A percentile compares a stretch with the other conserved stretches of the same genome.
Evolutionary conservation across 306 rosid species (phyloP).

Genomic region (Acacia confusa): DNA sequence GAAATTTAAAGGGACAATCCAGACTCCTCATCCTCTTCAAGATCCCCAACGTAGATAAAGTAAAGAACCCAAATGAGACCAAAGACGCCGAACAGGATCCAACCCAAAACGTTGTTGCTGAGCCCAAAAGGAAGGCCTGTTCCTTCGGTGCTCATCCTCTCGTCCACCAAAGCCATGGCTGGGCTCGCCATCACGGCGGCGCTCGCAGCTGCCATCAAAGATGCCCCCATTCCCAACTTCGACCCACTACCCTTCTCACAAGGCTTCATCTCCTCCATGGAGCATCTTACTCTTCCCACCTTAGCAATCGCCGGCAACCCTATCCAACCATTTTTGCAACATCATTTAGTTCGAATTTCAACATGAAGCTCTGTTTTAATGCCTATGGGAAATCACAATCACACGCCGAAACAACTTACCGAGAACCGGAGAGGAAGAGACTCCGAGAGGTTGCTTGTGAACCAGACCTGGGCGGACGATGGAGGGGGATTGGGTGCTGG

Average conservation of each 20-base stretch:
- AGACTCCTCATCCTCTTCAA: constrained; percentile 95
- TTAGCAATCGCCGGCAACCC: constrained; percentile 66
- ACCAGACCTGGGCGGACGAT: constrained; percentile 52
- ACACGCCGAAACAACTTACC: constrained; percentile 45
- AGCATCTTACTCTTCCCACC: constrained; percentile 77
- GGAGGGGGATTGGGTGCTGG: constrained; percentile 54
- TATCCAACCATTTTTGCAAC: constrained; percentile 16
- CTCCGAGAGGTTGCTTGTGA: constrained; percentile 50
- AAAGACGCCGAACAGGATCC: constrained; percentile 79
- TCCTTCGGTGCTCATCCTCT: constrained; percentile 91
- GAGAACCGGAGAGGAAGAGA: constrained; percentile 63
- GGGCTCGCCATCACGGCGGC: constrained; percentile 74
- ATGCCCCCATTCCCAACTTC: constrained; percentile 60
- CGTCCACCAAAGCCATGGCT: constrained; percentile 94
- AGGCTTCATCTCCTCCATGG: constrained; percentile 54
- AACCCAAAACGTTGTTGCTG: constrained; percentile 89
- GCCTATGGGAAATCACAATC: neutral
- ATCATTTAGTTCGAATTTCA: neutral
- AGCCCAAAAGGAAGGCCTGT: constrained; percentile 96
- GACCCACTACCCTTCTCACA: constrained; percentile 39
- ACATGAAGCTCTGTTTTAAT: neutral
- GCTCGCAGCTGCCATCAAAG: constrained; percentile 59
- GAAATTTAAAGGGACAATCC: constrained; percentile 73
- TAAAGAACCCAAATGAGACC: constrained; percentile 74
- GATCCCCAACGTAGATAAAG: constrained; percentile 54